These are phyloP conservation scores for Mucor mucedo DNA, from an alignment of 371 early-diverging fungal species.

Conservation along the genomic window DNA sequence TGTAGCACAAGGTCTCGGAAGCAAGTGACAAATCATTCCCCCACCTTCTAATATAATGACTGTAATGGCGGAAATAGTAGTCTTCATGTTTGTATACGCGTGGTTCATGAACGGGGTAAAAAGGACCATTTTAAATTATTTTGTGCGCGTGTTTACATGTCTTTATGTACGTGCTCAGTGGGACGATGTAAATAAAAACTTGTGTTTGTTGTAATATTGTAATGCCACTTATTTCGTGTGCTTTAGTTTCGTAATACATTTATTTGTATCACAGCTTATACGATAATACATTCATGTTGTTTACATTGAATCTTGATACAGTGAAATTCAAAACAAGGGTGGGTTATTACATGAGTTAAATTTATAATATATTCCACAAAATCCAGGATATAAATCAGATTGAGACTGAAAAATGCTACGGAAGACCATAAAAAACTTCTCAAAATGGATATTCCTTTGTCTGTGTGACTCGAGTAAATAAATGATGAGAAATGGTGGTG, in stretches of 20 bases:
- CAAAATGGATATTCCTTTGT: conserved; percentile 7
- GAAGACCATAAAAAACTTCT: conserved; percentile 5
- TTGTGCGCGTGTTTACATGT: too few species aligned
- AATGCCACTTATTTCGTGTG: conserved; percentile 1
- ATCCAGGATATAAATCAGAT: not conserved
- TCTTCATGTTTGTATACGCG: not conserved
- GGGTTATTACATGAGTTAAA: not conserved
- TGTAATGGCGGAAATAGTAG: not conserved
- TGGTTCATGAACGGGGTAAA: too few species aligned
- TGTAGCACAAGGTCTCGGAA: conserved; percentile 4
- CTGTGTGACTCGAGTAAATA: not conserved
- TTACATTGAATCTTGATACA: not conserved
- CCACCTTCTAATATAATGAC: not conserved
- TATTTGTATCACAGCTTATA: not conserved
- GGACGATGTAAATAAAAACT: not conserved
- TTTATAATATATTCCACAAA: not conserved
- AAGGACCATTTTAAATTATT: too few species aligned
- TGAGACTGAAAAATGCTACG: conserved; percentile 11
- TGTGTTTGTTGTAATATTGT: not conserved
- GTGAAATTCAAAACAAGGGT: not conserved
- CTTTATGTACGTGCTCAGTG: conserved; percentile 3
- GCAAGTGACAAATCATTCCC: conserved; percentile 2
- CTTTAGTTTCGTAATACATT: not conserved
- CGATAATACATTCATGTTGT: not conserved
- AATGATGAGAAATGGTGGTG: conserved; percentile 8